Evolutionary conservation across 805 yeast genomes (phyloP), one percentile per base, ranked within the genome.

Genomic region (Candida sithepensis): DNA sequence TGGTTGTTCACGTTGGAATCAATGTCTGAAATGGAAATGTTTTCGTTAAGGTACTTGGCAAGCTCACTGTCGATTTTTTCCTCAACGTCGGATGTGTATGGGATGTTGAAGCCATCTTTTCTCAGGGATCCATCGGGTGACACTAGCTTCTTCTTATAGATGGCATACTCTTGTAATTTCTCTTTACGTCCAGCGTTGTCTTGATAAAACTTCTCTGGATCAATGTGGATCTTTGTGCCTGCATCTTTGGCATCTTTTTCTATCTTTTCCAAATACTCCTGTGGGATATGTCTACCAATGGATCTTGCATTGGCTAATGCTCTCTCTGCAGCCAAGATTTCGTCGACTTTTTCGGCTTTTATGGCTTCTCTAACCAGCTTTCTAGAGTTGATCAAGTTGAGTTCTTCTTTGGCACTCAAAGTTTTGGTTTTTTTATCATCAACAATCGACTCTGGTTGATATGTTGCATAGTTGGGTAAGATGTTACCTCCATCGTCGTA

Each of bases 41-140:
- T 73, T 51, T 76, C 78, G 56, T 79, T 76, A 52, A 79, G 64
- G 49, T 69, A 63, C 19, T 72, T 74, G 0, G 88, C 88, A 52
- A 80, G 69, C 57, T 78, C 80, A 21, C 78, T 72, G 60, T 84
- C 89, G 43, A 75, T 69, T 53, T 76, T 78, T 59, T 83, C 86
- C 62, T 83, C 89, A 20, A 72, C 73, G 33, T 83, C 88, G 9
- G 83, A 74, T 2, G 89, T 83, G 60, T 84, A 84, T 1, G 88
- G 88, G n/a, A 81, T 62, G 12, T 58, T 48, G 46, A 68, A 66
- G 4, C 58, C 63, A 20, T 60, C 66, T 21, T 43, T 50, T 45
- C 38, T 43, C 21, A 59, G 63, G 23, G 61, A 61, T 26, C 73
- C 75, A 36, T 80, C 75, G 30, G 84, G 82, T 44, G 82, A 78